Percentiles rank a stretch among this genome's conserved stretches.
Conservation (phyloP, 2,329 filamentous ascomycete genomes). For the Anthostomella pinea region DNA sequence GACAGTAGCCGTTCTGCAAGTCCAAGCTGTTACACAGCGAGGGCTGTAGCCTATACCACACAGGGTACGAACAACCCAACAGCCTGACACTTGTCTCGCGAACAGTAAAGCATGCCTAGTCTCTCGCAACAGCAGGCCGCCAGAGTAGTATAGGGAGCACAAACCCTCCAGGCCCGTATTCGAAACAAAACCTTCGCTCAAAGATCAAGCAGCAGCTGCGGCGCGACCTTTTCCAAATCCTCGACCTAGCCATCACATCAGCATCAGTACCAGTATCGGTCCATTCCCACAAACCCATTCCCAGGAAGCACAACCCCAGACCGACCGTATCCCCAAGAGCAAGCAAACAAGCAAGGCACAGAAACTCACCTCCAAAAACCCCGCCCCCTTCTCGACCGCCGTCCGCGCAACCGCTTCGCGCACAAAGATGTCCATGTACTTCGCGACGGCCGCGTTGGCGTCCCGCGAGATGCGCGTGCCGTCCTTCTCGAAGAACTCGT, state of each 20-base stretch:
- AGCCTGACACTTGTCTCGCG: no score
- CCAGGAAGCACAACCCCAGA: no score
- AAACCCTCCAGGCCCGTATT: background rate
- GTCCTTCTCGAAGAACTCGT: slow-evolving; percentile 73
- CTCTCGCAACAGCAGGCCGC: no score
- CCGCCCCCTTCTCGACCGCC: slow-evolving; percentile 65
- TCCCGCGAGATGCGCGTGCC: slow-evolving; percentile 72
- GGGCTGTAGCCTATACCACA: no score
- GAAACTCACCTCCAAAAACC: slow-evolving; percentile 68
- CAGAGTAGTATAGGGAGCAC: no score
- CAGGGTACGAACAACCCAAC: no score
- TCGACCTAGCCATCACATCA: slow-evolving; percentile 59
- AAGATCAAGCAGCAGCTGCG: slow-evolving; percentile 83
- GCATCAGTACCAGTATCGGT: no score
- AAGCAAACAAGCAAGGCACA: slow-evolving; percentile 1
- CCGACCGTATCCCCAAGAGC: no score
- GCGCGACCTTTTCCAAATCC: slow-evolving; percentile 83
- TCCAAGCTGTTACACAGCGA: no score
- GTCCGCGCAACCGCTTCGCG: slow-evolving; percentile 82
- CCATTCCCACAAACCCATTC: no score
- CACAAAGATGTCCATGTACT: slow-evolving; percentile 90
- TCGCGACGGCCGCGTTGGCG: slow-evolving; percentile 72
- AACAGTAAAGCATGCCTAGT: no score
- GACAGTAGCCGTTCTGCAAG: no score
- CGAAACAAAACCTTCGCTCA: slow-evolving; percentile 45